Conservation (phyloP, 1,139 yeast genomes). For the Kurtzmaniella natalensis region DNA sequence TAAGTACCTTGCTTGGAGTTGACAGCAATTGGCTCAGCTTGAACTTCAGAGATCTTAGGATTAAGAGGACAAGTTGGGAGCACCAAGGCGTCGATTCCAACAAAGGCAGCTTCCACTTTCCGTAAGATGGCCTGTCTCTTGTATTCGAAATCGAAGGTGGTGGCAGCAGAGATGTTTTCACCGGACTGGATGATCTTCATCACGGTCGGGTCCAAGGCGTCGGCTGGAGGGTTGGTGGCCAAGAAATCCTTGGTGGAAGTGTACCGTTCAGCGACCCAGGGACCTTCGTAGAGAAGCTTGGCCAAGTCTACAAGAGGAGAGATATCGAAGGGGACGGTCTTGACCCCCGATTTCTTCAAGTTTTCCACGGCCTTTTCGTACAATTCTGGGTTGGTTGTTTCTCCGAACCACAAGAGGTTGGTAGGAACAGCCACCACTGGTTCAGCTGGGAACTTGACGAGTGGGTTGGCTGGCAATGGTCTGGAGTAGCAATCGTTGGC, state of each 20-base stretch:
- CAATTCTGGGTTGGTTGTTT: conserved; percentile 66
- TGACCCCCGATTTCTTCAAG: conserved; percentile 49
- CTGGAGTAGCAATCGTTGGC: conserved; percentile 79
- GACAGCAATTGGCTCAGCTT: conserved; percentile 71
- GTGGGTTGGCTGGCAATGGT: conserved; percentile 62
- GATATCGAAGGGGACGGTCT: conserved; percentile 56
- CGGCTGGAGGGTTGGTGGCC: conserved; percentile 66
- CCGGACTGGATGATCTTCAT: conserved; percentile 72
- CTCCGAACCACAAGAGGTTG: conserved; percentile 74
- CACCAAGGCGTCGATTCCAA: conserved; percentile 65
- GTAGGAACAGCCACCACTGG: conserved; percentile 76
- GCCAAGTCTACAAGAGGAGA: conserved; percentile 76
- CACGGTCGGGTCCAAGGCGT: conserved; percentile 82
- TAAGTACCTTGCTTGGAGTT: conserved; percentile 94
- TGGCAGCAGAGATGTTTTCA: conserved; percentile 71
- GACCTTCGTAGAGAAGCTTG: conserved; percentile 88
- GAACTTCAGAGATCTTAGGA: conserved; percentile 72
- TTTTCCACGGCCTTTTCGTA: conserved; percentile 58
- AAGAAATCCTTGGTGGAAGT: conserved; percentile 76
- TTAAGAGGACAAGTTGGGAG: conserved; percentile 94
- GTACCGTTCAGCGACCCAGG: conserved; percentile 98
- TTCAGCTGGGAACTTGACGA: conserved; percentile 50
- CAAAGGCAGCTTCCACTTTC: conserved; percentile 51
- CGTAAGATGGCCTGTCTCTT: conserved; percentile 73
- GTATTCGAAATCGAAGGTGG: conserved; percentile 80